Evolutionary conservation across 129 eudicot genomes (phyloP).

Genomic region (Cynara cardunculus): DNA sequence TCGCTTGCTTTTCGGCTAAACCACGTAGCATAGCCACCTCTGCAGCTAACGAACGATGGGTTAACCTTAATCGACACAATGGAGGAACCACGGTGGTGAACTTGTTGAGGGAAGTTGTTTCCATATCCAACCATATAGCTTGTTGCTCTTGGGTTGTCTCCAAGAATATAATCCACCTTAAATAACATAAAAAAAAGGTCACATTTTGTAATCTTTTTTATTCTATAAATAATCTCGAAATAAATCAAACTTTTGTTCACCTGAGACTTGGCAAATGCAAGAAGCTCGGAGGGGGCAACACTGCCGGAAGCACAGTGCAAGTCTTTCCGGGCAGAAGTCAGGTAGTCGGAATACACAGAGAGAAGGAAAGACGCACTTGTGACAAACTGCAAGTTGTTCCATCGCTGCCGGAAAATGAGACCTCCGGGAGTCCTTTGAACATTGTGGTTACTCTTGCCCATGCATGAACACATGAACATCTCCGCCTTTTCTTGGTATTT

Average conservation of each 20-base stretch:
- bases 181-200: background rate
- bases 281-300: constrained; percentile 72
- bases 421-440: constrained; percentile 95
- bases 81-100: constrained; percentile 95
- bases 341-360: constrained; percentile 82
- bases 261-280: constrained; percentile 80
- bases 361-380: constrained; percentile 91
- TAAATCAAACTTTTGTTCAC: constrained; percentile 19
- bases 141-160: constrained; percentile 98
- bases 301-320: constrained; percentile 58
- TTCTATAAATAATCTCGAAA: background rate
- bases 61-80: constrained; percentile 81
- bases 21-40: constrained; percentile 97
- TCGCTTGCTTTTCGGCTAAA: constrained; percentile 77
- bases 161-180: constrained; percentile 92
- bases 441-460: constrained; percentile 69
- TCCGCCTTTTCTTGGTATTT: constrained; percentile 85
- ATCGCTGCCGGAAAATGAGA: constrained; percentile 74
- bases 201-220: background rate
- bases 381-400: constrained; percentile 96
- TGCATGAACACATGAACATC: constrained; percentile 87
- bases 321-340: constrained; percentile 64
- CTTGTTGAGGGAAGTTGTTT: constrained; percentile 75
- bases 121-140: constrained; percentile 99
- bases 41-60: constrained; percentile 77